Base-by-base conservation (phyloP, 768 basidiomycete species). In the Tylopilus subfusipes region DNA sequence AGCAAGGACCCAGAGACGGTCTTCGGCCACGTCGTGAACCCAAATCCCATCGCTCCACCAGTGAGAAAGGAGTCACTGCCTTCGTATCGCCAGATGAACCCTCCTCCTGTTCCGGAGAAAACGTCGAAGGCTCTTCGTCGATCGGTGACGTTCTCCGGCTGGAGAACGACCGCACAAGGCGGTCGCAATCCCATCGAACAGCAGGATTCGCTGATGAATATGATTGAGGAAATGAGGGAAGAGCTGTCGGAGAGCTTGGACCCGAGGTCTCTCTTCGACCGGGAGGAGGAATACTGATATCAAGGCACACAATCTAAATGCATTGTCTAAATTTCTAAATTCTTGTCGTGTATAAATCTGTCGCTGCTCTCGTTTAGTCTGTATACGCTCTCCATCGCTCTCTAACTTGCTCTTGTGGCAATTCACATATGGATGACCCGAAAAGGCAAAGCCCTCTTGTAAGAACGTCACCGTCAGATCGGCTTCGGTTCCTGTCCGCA, bases 141-240 rank as follows among this genome's bases (percentile, higher is more conserved):
- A 30, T 69, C 68, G 5, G 60, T n/a, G 39, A 68, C 69, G 30
- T 63, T 57, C 13, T 59, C 60, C 16, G 64, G 59, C 5, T 56
- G 58, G 58, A 42, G 57, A 11, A 18, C 21, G 1, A 31, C 33
- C 5, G 25, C 43, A 18, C 31, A 27, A 14, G 1, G 29, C 8
- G 22, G 12, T 14, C 29, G 31, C 8, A 27, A 25, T 10, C 31
- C 42, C 22, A n/a, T 18, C 2, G n/a, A 34, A 2, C 45, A 47
- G 3, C 54, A 50, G 12, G 59, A 56, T 38, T 2, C 56, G 4
- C 12, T 68, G 16, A 57, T 59, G 63, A 34, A 50, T 2, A 29
- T 59, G 2, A 40, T 71, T n/a, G 42, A 56, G 33, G 58, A 61
- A 44, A 45, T 69, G 59, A 63, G 59, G 47, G 58, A 53, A 44